Evolutionary conservation across 2,329 filamentous ascomycete genomes (phyloP).

Genomic region (Monilinia fructigena): DNA sequence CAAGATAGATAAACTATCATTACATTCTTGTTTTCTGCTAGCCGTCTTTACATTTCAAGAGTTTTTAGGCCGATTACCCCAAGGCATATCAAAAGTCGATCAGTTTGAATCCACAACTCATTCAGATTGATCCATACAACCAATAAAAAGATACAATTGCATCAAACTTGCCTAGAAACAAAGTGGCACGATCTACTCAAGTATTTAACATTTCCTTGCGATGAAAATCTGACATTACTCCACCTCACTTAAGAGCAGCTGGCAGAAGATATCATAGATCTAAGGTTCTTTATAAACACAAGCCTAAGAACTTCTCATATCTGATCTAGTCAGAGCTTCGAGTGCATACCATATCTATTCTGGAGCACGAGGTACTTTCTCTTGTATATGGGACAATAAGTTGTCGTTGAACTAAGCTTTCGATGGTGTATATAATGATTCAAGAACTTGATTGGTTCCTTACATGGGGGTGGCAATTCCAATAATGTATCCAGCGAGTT

Average conservation of each 20-base stretch:
- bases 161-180: not conserved
- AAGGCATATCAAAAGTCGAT: not conserved
- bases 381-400: not conserved
- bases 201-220: not conserved
- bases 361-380: too few relatives aligned
- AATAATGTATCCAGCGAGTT: not conserved
- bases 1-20: not conserved
- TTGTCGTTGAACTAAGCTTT: conserved; percentile 2
- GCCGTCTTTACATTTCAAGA: not conserved
- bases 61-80: not conserved
- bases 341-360: not conserved
- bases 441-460: too few relatives aligned
- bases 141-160: too few relatives aligned
- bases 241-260: not conserved
- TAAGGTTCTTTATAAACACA: not conserved
- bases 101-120: not conserved
- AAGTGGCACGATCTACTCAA: not conserved
- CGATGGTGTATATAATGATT: not conserved
- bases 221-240: not conserved
- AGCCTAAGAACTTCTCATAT: not conserved
- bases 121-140: not conserved
- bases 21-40: accelerated
- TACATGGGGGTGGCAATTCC: too few relatives aligned
- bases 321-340: not conserved
- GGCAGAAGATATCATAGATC: not conserved